Evolutionary conservation across 495 filamentous ascomycete genomes (phyloP).

Genomic region (Neurospora sp.): DNA sequence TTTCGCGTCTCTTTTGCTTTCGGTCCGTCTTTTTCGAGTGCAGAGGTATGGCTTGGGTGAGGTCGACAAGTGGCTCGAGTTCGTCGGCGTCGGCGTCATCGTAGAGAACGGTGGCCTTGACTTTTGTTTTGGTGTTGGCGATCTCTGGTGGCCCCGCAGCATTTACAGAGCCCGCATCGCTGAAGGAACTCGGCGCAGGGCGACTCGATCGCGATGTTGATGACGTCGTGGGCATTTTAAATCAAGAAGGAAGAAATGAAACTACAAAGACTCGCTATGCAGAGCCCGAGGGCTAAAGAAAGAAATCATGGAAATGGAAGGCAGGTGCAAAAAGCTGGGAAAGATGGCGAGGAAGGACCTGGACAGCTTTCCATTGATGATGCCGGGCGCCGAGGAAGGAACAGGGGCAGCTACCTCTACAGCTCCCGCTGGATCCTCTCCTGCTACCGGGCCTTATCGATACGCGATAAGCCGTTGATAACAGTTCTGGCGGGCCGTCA

Average conservation of each 20-base stretch:
- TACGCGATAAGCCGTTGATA: neutral
- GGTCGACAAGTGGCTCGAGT: conserved; percentile 9
- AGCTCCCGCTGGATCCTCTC: neutral
- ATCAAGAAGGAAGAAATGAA: neutral
- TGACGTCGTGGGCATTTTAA: neutral
- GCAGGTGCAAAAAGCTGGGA: neutral
- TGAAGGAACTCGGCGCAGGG: neutral
- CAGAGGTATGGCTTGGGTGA: conserved; percentile 24
- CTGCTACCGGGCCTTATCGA: neutral
- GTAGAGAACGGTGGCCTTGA: neutral
- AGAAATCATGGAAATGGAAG: neutral
- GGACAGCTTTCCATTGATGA: neutral
- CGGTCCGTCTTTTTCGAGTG: conserved; percentile 42
- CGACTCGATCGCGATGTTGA: neutral
- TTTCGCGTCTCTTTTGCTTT: conserved; percentile 31
- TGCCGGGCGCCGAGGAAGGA: neutral
- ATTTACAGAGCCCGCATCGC: neutral
- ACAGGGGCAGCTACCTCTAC: neutral
- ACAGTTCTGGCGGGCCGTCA: neutral
- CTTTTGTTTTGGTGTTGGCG: neutral
- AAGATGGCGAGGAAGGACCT: neutral
- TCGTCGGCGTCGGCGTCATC: neutral
- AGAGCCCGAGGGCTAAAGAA: neutral
- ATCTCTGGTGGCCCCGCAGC: neutral
- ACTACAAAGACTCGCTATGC: neutral